phyloP scores from a whole-genome alignment of 768 basidiomycete species.

The Royoungia palumana region DNA sequence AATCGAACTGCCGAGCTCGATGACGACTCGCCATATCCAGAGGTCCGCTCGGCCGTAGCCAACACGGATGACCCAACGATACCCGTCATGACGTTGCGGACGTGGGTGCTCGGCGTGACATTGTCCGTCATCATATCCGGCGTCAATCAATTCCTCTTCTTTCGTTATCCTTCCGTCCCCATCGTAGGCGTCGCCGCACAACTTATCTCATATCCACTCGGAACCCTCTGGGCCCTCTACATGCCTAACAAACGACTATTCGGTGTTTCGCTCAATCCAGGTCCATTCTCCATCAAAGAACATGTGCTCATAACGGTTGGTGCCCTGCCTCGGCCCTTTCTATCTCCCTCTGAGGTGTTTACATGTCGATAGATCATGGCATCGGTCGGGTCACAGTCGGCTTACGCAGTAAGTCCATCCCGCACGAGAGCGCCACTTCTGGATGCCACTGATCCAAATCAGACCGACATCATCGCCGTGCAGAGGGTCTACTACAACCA shows the following conservation, averaged over 20 bases:
- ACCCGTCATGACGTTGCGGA: slow-evolving; percentile 59
- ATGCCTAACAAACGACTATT: slow-evolving; percentile 56
- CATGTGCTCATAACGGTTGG: slow-evolving; percentile 64
- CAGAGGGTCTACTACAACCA: slow-evolving; percentile 72
- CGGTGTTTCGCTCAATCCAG: slow-evolving; percentile 65
- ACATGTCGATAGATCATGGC: slow-evolving; percentile 46
- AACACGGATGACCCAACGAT: slow-evolving; percentile 69
- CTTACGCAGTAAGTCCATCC: slow-evolving; percentile 50
- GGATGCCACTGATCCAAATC: not conserved
- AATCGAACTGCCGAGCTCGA: slow-evolving; percentile 28
- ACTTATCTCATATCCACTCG: slow-evolving; percentile 67
- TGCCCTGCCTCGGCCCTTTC: slow-evolving; percentile 25
- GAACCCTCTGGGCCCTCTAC: slow-evolving; percentile 50
- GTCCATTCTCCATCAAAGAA: slow-evolving; percentile 75
- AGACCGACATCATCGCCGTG: slow-evolving; percentile 73
- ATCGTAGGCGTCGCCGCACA: slow-evolving; percentile 68
- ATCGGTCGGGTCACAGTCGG: slow-evolving; percentile 53
- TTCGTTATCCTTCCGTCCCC: slow-evolving; percentile 65
- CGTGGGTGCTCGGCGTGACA: slow-evolving; percentile 68
- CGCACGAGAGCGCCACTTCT: slow-evolving; percentile 2
- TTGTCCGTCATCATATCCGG: slow-evolving; percentile 66
- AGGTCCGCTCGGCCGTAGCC: slow-evolving; percentile 65
- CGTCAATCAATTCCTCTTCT: slow-evolving; percentile 75
- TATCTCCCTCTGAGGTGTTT: slow-evolving; percentile 22
- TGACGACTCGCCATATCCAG: slow-evolving; percentile 72